Evolutionary conservation across 108 stramenopile species (phyloP).

Genomic region (Fragilariopsis cylindrus): DNA sequence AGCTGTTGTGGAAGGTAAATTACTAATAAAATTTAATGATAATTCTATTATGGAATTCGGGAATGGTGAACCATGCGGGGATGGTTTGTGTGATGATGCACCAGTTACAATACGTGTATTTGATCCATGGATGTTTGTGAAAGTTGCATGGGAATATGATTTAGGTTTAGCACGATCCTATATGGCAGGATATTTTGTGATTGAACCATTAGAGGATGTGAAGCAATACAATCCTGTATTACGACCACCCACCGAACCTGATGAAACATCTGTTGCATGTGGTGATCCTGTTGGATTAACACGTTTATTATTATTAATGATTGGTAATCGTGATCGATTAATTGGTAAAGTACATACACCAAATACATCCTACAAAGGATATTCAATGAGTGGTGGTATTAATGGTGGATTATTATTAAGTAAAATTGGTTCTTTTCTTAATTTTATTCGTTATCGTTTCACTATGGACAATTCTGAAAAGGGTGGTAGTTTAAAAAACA

Average conservation of each 20-base stretch:
- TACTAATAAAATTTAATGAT: slow-evolving; percentile 75
- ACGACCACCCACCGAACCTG: slow-evolving; percentile 38
- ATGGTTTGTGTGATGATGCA: slow-evolving; percentile 33
- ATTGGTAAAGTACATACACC: slow-evolving; percentile 29
- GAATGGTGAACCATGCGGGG: slow-evolving; percentile 54
- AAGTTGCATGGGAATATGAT: slow-evolving; percentile 89
- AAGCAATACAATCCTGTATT: slow-evolving; percentile 61
- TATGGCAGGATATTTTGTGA: slow-evolving; percentile 88
- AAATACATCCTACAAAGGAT: slow-evolving; percentile 49
- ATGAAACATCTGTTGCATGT: slow-evolving; percentile 61
- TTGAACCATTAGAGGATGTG: slow-evolving; percentile 56
- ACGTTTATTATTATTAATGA: slow-evolving; percentile 78
- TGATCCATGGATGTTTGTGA: slow-evolving; percentile 93
- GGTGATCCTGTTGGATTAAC: slow-evolving; percentile 85
- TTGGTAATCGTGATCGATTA: slow-evolving; percentile 79
- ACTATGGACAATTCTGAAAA: slow-evolving; percentile 94
- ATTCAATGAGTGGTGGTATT: slow-evolving; percentile 61
- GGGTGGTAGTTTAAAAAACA: slow-evolving; percentile 83
- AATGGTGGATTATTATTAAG: slow-evolving; percentile 73
- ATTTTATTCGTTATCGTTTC: slow-evolving; percentile 85
- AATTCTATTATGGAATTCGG: slow-evolving; percentile 69
- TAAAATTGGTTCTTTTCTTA: slow-evolving; percentile 81
- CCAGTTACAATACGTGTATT: slow-evolving; percentile 83
- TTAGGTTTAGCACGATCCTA: slow-evolving; percentile 90
- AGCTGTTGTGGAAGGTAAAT: slow-evolving; percentile 63